Evolutionary conservation across 108 stramenopile genomes (phyloP), one percentile per base, ranked within the genome.

Genomic region (Cylindrotheca closterium): DNA sequence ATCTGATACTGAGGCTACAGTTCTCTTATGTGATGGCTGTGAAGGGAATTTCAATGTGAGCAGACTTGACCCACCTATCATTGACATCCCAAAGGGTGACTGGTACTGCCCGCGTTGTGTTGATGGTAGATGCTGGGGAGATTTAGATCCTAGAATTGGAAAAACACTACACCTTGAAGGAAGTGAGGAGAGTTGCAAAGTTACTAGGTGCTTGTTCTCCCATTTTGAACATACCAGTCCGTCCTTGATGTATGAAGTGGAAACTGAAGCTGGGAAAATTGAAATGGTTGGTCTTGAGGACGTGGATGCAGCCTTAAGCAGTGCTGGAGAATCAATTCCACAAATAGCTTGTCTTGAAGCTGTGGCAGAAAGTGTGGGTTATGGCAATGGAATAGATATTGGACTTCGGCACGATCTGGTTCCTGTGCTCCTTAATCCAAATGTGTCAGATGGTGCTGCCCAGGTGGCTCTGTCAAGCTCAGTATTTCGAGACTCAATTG

Each of bases 31-130:
- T 59, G 93, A 95, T 67, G 86, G 80, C 7, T 95, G 93, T 55
- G 93, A 95, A 75, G 93, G 87, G n/a, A 94, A 95, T 30, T 95
- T 79, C 76, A 95, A 95, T 56, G 86, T 95, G 68, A 63, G 53
- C 30, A 71, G 93, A 25, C 73, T 95, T 31, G 71, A 80, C 51
- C 90, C 91, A 45, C 88, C 90, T 31, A 54, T 95, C 25, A 10
- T 63, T 7, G 73, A 78, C 15, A 83, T 95, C 28, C 93, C 93
- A 4, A 83, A 79, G 68, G 90, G 90, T 27, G 91, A 95, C 46
- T 95, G 93, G 93, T 88, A 86, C 61, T 95, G 93, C 60, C 91
- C 90, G 22, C 51, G 93, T 28, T 95, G 93, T 54, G 47, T 89
- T 3, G 58, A 49, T 7, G 88, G 90, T 3, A 67, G 87, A 21